phyloP scores from a whole-genome alignment of 352 stramenopile genomes.

The Phytophthora vignae region DNA sequence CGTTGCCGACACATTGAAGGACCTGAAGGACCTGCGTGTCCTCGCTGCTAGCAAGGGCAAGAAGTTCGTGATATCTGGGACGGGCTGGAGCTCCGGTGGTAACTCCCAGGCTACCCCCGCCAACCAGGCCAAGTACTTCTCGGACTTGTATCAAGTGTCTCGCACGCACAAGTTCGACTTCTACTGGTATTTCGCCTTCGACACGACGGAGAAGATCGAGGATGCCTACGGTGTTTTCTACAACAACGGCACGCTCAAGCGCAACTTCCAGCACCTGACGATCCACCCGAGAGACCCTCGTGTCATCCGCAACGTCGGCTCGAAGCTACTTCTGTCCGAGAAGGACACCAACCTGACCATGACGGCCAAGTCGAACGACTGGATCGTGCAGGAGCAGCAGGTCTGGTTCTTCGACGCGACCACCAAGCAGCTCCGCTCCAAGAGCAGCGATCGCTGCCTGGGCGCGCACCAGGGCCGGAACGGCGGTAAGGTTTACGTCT shows the following conservation, averaged over 20 bases:
- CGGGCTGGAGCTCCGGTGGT: not conserved
- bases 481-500: not conserved
- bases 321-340: not conserved
- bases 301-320: not conserved
- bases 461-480: not conserved
- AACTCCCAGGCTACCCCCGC: not conserved
- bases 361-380: not conserved
- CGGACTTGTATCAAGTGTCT: not conserved
- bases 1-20: not conserved
- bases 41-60: not conserved
- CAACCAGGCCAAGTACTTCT: constrained; percentile 4
- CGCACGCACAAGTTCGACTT: not conserved
- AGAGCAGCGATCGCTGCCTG: not conserved
- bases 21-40: not conserved
- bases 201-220: not conserved
- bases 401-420: not conserved
- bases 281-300: not conserved
- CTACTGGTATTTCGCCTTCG: constrained; percentile 1
- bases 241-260: not conserved
- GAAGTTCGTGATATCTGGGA: not conserved
- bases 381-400: not conserved
- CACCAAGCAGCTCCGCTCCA: not conserved
- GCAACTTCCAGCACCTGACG: not conserved
- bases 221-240: not conserved
- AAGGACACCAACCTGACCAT: not conserved